These are phyloP conservation scores for Alternaria ventricosa DNA, from an alignment of 2,329 filamentous ascomycete genomes.

Conservation along the genomic window DNA sequence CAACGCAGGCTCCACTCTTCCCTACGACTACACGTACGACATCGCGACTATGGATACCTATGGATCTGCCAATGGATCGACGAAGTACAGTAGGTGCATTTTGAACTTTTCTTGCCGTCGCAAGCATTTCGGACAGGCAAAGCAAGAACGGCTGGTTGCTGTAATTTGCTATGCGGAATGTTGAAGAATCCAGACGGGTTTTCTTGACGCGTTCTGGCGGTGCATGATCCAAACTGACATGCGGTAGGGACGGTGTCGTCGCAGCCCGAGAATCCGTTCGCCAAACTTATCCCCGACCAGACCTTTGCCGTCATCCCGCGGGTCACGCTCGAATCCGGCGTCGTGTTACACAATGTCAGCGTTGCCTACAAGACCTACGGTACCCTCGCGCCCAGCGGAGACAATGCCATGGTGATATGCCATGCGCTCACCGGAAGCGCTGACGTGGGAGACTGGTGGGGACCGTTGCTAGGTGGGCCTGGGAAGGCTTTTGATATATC, in stretches of 20 bases:
- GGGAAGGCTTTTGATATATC: conserved; percentile 82
- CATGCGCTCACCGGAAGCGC: conserved; percentile 86
- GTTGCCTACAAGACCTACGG: conserved; percentile 70
- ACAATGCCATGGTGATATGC: conserved; percentile 74
- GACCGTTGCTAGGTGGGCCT: conserved; percentile 77
- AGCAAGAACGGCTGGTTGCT: neutral
- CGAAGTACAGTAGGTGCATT: conserved; percentile 20
- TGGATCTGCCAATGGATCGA: conserved; percentile 27
- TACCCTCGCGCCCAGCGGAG: conserved; percentile 59
- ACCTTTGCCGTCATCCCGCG: conserved; percentile 83
- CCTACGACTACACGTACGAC: conserved; percentile 11
- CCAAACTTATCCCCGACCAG: conserved; percentile 85
- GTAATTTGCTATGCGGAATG: neutral
- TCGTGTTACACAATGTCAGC: conserved; percentile 76
- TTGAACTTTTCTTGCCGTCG: neutral
- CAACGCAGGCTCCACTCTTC: conserved; percentile 16
- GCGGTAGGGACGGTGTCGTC: conserved; percentile 48
- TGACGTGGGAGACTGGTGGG: conserved; percentile 89
- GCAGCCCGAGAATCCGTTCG: conserved; percentile 92
- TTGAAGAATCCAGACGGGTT: neutral
- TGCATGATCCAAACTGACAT: conserved; percentile 23
- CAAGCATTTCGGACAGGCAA: conserved; percentile 3
- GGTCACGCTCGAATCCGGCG: conserved; percentile 93
- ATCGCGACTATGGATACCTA: conserved; percentile 25
- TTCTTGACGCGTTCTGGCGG: neutral